phyloP scores from a whole-genome alignment of 208 protist species.

The Herpetomonas tarakana region DNA sequence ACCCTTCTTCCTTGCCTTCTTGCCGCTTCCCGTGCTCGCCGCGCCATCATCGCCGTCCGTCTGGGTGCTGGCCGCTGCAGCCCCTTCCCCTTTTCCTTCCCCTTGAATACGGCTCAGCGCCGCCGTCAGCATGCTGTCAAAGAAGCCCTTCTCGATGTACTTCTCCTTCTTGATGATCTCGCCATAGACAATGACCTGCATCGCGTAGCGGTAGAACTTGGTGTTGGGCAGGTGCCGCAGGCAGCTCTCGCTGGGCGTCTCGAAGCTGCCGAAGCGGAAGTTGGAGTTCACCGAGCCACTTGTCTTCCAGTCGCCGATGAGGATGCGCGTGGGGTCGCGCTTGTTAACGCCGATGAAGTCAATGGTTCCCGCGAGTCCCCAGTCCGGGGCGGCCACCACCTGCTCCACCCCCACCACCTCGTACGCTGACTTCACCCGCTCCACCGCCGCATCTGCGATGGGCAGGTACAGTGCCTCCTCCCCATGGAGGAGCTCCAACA shows the following conservation, averaged over 20 bases:
- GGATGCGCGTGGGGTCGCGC: conserved; percentile 34
- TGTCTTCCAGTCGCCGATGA: conserved; percentile 90
- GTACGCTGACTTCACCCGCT: conserved; percentile 40
- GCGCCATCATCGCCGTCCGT: background rate
- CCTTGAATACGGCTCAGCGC: background rate
- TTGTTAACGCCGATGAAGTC: conserved; percentile 80
- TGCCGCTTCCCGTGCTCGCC: background rate
- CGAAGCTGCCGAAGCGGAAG: conserved; percentile 82
- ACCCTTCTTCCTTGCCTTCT: conserved; percentile 1
- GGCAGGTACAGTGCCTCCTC: conserved; percentile 66
- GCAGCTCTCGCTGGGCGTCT: conserved; percentile 58
- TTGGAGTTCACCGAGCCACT: conserved; percentile 63
- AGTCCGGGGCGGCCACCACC: conserved; percentile 56
- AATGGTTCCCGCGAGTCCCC: conserved; percentile 77
- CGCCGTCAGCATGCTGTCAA: conserved; percentile 35
- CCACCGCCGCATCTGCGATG: conserved; percentile 59
- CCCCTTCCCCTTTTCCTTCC: background rate
- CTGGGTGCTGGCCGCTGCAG: background rate
- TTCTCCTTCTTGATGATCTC: conserved; percentile 61
- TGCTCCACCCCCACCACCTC: conserved; percentile 69
- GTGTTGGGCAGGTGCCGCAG: conserved; percentile 80
- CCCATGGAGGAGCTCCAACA: conserved; percentile 61
- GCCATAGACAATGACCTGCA: conserved; percentile 83
- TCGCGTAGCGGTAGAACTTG: conserved; percentile 81
- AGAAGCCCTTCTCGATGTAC: conserved; percentile 67